Base-by-base conservation (phyloP, 805 yeast species). In the Komagataella pastoris region DNA sequence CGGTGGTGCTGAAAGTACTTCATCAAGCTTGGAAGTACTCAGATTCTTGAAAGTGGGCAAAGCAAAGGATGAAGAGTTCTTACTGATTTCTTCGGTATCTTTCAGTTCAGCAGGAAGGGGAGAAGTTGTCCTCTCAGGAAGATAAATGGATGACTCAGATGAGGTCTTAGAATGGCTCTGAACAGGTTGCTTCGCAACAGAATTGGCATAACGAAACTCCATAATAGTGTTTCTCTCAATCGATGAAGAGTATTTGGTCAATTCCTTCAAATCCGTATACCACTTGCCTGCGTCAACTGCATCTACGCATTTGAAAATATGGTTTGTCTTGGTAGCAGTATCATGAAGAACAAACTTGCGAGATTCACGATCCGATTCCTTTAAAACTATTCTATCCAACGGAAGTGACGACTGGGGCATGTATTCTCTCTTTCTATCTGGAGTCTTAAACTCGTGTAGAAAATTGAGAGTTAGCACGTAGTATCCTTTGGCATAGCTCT, bases 401-500 rank as follows among this genome's bases (percentile, higher is more conserved):
- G 46, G 79, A 74, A 56, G 65, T 60, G 3, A 70, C 79, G 79
- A 23, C 59, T 60, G 54, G 40, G 40, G 40, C 14, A 5, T 30
- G 14, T 74, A 74, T 49, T 80, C 83, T 55, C 76, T 75, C 57
- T 74, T 77, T 45, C 82, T 68, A 62, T 78, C 81, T 24, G 69
- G 63, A 0, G 80, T 66, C 59, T 76, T 79, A 65, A 82, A 83
- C 62, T 83, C 88, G 63, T 82, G 88, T 44, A 83, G 62, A 55
- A 72, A 82, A 59, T 79, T 80, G 58, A 84, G 79, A 4, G 88
- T 81, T 52, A 83, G 68, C 12, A 83, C 85, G 57, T 80, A 83
- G 72, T 79, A 83, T 45, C 81, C 80, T 56, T 74, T 73, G 2
- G 79, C 72, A 63, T 81, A 81, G 50, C 77, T 78, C 63, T 80